Conservation (phyloP, 169 alveolate species). For the Cryptosporidium xiaoi region DNA sequence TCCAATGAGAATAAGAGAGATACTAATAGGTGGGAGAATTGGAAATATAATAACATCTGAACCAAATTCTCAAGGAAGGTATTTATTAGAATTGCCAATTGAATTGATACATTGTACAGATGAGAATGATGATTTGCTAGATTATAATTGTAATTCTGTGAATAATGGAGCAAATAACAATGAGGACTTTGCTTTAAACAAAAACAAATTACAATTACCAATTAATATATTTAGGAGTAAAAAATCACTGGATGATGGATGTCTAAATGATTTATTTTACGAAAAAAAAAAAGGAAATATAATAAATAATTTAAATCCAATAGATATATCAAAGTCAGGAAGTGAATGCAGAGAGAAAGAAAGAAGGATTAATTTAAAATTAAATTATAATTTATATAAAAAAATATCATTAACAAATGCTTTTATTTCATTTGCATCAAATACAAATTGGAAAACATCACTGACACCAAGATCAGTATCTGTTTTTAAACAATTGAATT, state of each 20-base stretch:
- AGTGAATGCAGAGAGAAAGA: not conserved
- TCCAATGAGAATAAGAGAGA: slow-evolving; percentile 61
- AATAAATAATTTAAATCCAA: not conserved
- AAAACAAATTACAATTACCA: slow-evolving; percentile 29
- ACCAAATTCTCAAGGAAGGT: slow-evolving; percentile 52
- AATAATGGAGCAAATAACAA: not conserved
- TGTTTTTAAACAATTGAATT: slow-evolving; percentile 4
- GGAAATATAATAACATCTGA: slow-evolving; percentile 54
- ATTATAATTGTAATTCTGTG: not conserved
- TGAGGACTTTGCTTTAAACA: not conserved
- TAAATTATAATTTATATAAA: slow-evolving; percentile 9
- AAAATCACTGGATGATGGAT: not conserved
- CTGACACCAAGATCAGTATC: slow-evolving; percentile 54
- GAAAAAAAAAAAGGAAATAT: no score
- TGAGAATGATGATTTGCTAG: not conserved
- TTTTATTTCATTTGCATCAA: slow-evolving; percentile 25
- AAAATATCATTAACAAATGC: slow-evolving; percentile 31
- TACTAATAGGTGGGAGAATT: slow-evolving; percentile 44
- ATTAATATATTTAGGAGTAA: not conserved
- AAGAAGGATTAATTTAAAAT: not conserved
- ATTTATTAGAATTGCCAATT: slow-evolving; percentile 41
- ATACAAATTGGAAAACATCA: slow-evolving; percentile 45
- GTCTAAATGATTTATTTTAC: not conserved
- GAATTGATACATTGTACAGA: slow-evolving; percentile 16
- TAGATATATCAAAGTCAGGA: not conserved